Base-by-base conservation (phyloP, 305 asterid species). In the Fraxinus nigra region DNA sequence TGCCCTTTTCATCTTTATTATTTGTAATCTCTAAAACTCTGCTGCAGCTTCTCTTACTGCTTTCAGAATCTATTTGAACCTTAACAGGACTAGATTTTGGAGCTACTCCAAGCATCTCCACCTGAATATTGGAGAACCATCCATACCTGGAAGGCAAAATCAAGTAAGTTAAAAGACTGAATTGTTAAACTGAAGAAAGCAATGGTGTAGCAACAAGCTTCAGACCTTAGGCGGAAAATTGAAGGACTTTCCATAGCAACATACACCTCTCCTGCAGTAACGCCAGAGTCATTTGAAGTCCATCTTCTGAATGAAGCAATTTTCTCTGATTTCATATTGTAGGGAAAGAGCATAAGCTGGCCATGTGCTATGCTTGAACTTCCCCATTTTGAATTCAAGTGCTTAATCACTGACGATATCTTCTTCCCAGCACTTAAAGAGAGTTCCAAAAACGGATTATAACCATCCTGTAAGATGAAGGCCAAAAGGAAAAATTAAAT, bases 401-500 rank as follows among this genome's bases (percentile, higher is more conserved):
- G 98, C 85, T 88, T 93, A 72, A 92, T 85, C 81, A 95, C 94
- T 11, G 98, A 95, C 84, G 97, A 88, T 84, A 95, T 92, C 90
- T 85, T 92, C 89, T 95, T 95, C 85, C 83, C 81, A 85, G 81
- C 84, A 83, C 97, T 90, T 88, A 95, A 46, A 54, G 92, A 88
- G 81, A 95, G 98, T 82, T 95, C 98, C 88, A 93, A 75, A 87
- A 90, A 95, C 11, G 98, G 98, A 87, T 95, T 92, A 89, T 86
- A 84, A 76, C 97, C 93, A 85, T 91, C 97, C 98, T 95, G 86
- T 56, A 81, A 73, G 79, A 86, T 8, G 74, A 83, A 59, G 75
- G 33, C 3, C 75, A 69, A 28, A 69, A 13, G 38, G 22, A 11
- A 69, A 69, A 1, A 13, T 11, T 69, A 40, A 69, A 69, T 69